These are phyloP conservation scores for Theobroma grandiflorum DNA, from an alignment of 441 rosid genomes.

Conservation along the genomic window DNA sequence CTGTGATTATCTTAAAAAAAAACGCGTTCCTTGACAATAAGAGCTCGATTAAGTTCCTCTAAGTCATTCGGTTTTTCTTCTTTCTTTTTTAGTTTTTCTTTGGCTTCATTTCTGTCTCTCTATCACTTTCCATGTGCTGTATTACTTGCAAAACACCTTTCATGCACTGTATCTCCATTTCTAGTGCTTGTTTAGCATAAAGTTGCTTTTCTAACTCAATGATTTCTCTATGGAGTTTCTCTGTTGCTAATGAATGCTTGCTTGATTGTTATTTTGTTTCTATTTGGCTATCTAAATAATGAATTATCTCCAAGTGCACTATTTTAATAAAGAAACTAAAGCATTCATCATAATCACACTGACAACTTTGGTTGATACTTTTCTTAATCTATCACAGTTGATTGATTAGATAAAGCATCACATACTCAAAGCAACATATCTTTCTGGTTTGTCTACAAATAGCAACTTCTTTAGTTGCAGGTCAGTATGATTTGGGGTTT, in stretches of 20 bases:
- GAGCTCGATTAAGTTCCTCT: conserved; percentile 46
- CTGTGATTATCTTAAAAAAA: conserved; percentile 54
- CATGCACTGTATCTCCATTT: conserved; percentile 72
- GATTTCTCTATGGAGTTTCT: conserved; percentile 54
- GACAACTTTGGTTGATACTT: no score
- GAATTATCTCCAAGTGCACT: no score
- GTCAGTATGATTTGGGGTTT: no score
- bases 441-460: no score
- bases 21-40: conserved; percentile 54
- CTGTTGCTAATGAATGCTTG: conserved; percentile 41
- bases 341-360: no score
- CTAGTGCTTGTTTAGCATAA: conserved; percentile 68
- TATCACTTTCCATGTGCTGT: conserved; percentile 67
- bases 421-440: no score
- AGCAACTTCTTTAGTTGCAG: no score
- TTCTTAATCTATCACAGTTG: no score
- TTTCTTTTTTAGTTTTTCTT: conserved; percentile 53
- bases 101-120: conserved; percentile 40
- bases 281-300: no score
- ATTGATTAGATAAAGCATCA: no score
- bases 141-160: conserved; percentile 61
- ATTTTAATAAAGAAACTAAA: no score
- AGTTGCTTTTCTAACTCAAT: conserved; percentile 61
- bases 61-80: conserved; percentile 45
- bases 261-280: no score